phyloP scores from a whole-genome alignment of 495 filamentous ascomycete species.

The Apodospora peruviana region DNA sequence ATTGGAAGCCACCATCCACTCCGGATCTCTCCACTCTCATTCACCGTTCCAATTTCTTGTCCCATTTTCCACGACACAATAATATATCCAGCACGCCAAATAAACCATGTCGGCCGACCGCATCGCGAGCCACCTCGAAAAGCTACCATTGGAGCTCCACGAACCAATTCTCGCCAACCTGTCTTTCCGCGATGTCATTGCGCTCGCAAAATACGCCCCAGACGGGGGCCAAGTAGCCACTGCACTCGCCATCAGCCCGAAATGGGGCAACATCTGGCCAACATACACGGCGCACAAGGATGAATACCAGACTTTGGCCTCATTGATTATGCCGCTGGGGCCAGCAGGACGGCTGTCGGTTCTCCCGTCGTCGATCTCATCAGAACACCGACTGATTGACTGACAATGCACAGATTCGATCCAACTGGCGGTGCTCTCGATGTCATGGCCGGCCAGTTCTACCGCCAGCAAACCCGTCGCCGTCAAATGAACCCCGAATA shows the following conservation, averaged over 20 bases:
- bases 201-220: constrained; percentile 1
- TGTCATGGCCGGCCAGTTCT: constrained; percentile 1
- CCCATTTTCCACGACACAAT: too few species aligned
- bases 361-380: too few species aligned
- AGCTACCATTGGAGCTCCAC: constrained; percentile 16
- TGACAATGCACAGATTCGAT: too few species aligned
- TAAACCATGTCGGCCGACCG: too few species aligned
- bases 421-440: constrained; percentile 4
- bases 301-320: constrained; percentile 6
- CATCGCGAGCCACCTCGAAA: constrained; percentile 14
- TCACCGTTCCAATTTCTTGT: too few species aligned
- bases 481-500: too few species aligned
- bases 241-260: constrained; percentile 7
- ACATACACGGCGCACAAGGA: not conserved
- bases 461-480: not conserved
- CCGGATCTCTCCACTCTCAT: too few species aligned
- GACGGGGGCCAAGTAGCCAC: not conserved
- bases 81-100: too few species aligned
- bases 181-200: constrained; percentile 10
- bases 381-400: too few species aligned
- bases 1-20: too few species aligned
- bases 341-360: too few species aligned
- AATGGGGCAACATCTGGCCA: constrained; percentile 10
- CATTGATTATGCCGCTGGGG: constrained; percentile 4
- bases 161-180: constrained; percentile 15